Conservation (phyloP, 257 asterid genomes). For the Knoxia roxburghii region DNA sequence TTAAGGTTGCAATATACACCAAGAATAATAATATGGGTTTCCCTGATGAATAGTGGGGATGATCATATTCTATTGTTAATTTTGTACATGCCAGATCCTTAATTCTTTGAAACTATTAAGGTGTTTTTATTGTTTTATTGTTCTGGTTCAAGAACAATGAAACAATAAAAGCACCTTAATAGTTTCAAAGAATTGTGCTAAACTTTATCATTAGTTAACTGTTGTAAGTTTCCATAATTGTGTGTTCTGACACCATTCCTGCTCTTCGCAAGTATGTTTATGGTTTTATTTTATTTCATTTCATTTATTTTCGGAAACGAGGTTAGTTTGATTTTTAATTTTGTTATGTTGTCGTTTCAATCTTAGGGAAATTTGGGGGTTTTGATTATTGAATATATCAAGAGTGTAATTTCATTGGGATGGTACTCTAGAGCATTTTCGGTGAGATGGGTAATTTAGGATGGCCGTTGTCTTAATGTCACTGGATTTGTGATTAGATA, state of each 20-base stretch:
- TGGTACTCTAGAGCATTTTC: background rate
- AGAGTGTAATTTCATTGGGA: background rate
- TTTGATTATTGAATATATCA: background rate
- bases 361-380: background rate
- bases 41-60: background rate
- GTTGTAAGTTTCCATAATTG: too few species aligned
- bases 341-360: background rate
- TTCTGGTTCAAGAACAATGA: background rate
- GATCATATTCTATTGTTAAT: background rate
- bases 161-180: too few species aligned
- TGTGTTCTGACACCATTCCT: too few species aligned
- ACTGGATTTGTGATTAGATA: background rate
- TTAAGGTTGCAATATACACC: background rate
- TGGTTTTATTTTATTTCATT: too few species aligned
- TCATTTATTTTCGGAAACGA: background rate
- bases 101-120: background rate
- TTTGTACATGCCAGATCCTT: background rate
- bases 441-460: background rate
- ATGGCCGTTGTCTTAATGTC: background rate
- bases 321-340: too few species aligned
- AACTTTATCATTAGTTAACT: too few species aligned
- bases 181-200: too few species aligned
- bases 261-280: constrained; percentile 84
- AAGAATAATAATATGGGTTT: background rate
- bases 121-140: background rate